phyloP scores from a whole-genome alignment of 2,329 filamentous ascomycete genomes.

The Drechslerella dactyloides region DNA sequence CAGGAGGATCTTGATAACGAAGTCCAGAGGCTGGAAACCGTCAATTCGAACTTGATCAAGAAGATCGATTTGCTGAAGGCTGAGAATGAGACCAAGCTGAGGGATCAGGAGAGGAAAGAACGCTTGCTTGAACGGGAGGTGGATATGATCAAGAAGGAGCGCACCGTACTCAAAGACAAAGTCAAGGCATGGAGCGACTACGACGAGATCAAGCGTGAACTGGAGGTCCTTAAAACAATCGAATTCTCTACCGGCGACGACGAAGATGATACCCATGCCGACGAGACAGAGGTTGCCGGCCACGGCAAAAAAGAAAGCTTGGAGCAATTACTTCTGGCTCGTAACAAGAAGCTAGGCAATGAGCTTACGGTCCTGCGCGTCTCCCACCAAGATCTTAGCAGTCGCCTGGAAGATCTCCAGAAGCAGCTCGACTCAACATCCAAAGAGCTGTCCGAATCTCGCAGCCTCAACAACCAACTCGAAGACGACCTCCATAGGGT shows the following conservation, averaged over 20 bases:
- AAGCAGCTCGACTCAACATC: conserved; percentile 83
- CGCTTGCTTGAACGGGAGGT: conserved; percentile 81
- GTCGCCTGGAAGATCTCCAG: conserved; percentile 77
- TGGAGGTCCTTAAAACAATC: conserved; percentile 96
- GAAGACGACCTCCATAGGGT: conserved; percentile 89
- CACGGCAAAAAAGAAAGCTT: conserved; percentile 73
- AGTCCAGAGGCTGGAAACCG: conserved; percentile 85
- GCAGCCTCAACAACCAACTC: conserved; percentile 82
- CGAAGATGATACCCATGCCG: conserved; percentile 65
- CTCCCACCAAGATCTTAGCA: conserved; percentile 89
- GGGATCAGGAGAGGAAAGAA: conserved; percentile 75
- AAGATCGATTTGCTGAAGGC: conserved; percentile 83
- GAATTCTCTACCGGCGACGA: conserved; percentile 93
- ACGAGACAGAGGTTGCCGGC: conserved; percentile 57
- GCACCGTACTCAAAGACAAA: conserved; percentile 78
- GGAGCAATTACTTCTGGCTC: conserved; percentile 85
- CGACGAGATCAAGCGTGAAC: conserved; percentile 92
- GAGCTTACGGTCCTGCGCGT: conserved; percentile 88
- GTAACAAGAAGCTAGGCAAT: conserved; percentile 95
- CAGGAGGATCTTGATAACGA: conserved; percentile 85
- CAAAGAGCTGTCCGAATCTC: conserved; percentile 82
- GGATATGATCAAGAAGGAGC: conserved; percentile 75
- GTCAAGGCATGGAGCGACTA: conserved; percentile 92
- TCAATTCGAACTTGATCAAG: conserved; percentile 88
- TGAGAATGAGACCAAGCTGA: conserved; percentile 81